Base-by-base conservation (phyloP, 495 filamentous ascomycete species). In the Polyplosphaeria fusca region DNA sequence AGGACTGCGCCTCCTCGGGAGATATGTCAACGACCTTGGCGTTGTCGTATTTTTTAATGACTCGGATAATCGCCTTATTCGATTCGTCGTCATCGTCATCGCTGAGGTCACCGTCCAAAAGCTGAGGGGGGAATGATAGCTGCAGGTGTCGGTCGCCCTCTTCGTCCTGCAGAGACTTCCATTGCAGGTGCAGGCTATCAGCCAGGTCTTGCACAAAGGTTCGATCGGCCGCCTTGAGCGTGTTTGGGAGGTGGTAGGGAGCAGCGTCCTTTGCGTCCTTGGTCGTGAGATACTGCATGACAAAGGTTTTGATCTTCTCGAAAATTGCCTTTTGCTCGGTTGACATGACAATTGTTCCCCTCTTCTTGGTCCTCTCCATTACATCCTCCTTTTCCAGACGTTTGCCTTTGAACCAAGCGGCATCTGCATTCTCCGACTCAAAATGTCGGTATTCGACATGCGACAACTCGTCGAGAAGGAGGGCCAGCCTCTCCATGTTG, bases 151-250 rank as follows among this genome's bases (percentile, higher is more conserved):
- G 84, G 57, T 88, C 81, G 9, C 88, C 91, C 35, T 87, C 76
- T 3, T 87, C 88, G 52, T 90, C 83, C 48, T 87, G 81, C 11
- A 89, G 75, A 4, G 88, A 93, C 42, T 82, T 83, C 85, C 89
- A 98, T 28, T 87, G 74, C 45, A 97, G 67, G 52, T 86, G 86
- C 47, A 96, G 81, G 47, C 82, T 85, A 50, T 88, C 84, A 1
- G 94, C 88, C 55, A 95, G 77, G 30, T 92, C 86, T 70, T 96
- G 84, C 18, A 96, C 85, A 65, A 97, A 97, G 69, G 87, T 89
- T 38, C 93, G 85, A 68, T 99, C 93, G 16, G 83, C 82, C 42
- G 94, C 94, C 27, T 87, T 83, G 52, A 96, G 77, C 3, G 80
- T 79, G 5, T 79, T 67, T 16, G 90, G 82, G 23, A 99, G 79